Evolutionary conservation across 1,139 yeast species (phyloP).

Genomic region (Suhomyces ambrosiae): DNA sequence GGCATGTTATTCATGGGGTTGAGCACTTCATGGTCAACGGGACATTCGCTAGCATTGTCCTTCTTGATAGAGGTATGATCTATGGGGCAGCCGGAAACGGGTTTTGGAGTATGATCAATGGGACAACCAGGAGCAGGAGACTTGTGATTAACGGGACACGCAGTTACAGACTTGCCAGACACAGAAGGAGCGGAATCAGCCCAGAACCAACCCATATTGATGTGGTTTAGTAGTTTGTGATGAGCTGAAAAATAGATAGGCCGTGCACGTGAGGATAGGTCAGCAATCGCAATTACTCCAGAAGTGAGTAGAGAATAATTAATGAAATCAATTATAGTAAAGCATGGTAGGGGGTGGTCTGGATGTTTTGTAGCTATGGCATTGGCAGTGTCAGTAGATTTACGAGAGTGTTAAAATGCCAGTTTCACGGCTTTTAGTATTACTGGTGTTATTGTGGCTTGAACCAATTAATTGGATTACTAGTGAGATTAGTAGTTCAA

Average conservation of each 20-base stretch:
- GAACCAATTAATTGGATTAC: too few relatives aligned
- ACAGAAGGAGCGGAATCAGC: slow-evolving; percentile 37
- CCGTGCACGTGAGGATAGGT: not conserved
- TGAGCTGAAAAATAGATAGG: slow-evolving; percentile 1
- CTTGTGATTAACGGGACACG: slow-evolving; percentile 16
- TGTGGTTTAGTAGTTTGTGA: not conserved
- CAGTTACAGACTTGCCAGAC: slow-evolving; percentile 7
- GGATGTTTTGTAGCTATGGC: too few relatives aligned
- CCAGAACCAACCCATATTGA: slow-evolving; percentile 84
- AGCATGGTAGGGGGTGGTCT: too few relatives aligned
- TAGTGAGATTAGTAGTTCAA: too few relatives aligned
- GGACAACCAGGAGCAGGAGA: slow-evolving; percentile 7
- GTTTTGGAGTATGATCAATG: slow-evolving; percentile 30
- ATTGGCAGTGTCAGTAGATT: too few relatives aligned
- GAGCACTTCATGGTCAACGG: slow-evolving; percentile 39
- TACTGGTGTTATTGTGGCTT: too few relatives aligned
- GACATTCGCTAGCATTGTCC: slow-evolving; percentile 18
- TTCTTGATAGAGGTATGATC: slow-evolving; percentile 13
- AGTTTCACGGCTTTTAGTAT: too few relatives aligned
- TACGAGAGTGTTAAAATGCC: too few relatives aligned
- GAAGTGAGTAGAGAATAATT: not conserved
- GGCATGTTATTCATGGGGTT: slow-evolving; percentile 95
- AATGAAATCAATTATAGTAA: too few relatives aligned
- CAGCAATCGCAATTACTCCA: too few relatives aligned
- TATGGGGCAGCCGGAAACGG: slow-evolving; percentile 26